Conservation (phyloP, 192 early-diverging fungal species). For the Rhizophagus sp. region DNA sequence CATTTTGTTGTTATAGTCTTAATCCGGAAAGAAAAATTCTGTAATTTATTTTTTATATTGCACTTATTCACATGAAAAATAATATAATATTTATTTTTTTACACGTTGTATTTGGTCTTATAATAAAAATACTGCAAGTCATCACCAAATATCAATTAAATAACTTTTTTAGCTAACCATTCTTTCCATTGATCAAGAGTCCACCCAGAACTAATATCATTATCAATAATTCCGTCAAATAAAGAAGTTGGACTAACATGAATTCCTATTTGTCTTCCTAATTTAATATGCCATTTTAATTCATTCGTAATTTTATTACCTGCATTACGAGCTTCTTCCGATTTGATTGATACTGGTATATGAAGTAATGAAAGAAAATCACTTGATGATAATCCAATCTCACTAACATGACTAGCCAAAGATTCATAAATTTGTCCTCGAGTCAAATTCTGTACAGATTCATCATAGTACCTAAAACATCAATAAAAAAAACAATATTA, state of each 20-base stretch:
- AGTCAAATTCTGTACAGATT: conserved; percentile 55
- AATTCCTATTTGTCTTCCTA: conserved; percentile 70
- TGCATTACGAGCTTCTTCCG: conserved; percentile 47
- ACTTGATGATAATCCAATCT: conserved; percentile 50
- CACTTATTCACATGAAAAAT: too few species aligned
- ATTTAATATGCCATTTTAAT: conserved; percentile 67
- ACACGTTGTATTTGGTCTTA: too few species aligned
- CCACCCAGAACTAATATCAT: conserved; percentile 71
- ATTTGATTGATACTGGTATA: conserved; percentile 42
- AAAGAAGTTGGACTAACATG: conserved; percentile 78
- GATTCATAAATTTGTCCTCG: conserved; percentile 55
- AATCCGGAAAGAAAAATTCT: too few species aligned
- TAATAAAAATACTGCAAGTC: too few species aligned
- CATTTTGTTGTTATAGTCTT: too few species aligned
- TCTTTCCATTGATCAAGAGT: conserved; percentile 63
- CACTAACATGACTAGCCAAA: conserved; percentile 50
- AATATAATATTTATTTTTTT: too few species aligned
- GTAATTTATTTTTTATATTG: too few species aligned
- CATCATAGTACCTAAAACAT: conserved; percentile 59
- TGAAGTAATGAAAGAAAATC: conserved; percentile 47
- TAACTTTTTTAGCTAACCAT: conserved; percentile 50
- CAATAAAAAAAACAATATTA: neutral
- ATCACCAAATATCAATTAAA: neutral
- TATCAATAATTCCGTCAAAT: conserved; percentile 66
- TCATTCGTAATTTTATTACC: conserved; percentile 73